Base-by-base conservation (phyloP, 371 early-diverging fungal genomes). In the Polyrhizophydium stewartii region DNA sequence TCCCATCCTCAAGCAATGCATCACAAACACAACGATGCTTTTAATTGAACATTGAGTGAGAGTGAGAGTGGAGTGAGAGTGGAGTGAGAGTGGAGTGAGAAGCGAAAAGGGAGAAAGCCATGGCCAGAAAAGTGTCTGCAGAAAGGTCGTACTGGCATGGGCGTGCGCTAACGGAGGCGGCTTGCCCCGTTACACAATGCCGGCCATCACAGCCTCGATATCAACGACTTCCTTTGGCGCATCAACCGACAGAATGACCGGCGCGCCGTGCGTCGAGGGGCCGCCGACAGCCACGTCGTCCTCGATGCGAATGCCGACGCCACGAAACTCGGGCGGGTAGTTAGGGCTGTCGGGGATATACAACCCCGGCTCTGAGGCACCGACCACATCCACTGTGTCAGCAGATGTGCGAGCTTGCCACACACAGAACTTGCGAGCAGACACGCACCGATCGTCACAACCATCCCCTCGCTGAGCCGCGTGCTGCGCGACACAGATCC, bases 261-360 rank as follows among this genome's bases (percentile, higher is more conserved):
- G 88, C 5, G 66, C 74, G 1, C 83, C 82, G n/a, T 78, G 73
- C 55, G 82, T 78, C 7, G 86, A 85, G 57, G 55, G 47, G 46
- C 60, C 58, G 16, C 71, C 72, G 21, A 98, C 83, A 10, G 87
- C 85, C 1, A 97, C 85, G 71, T 96, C 90, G 68, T 98, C 98
- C 68, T 98, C 98, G 50, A 98, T 96, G 49, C 98, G 88, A 37
- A 98, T 90, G 19, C 94, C 96, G 59, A 92, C 91, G 1, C 93
- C 93, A 43, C 91, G 92, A 28, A 87, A 94, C 64, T 87, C 75
- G 55, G 78, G 75, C 1, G 96, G 95, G 69, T 85, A 94, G 32
- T 76, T 78, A 56, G 79, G 61, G 19, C 21, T 21, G 35, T 80
- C 82, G 0, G 97, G 96, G 35, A 96, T 87, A 68, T 98, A 98